Evolutionary conservation across 2,329 filamentous ascomycete species (phyloP).

Genomic region (Pyrenochaeta sp.): DNA sequence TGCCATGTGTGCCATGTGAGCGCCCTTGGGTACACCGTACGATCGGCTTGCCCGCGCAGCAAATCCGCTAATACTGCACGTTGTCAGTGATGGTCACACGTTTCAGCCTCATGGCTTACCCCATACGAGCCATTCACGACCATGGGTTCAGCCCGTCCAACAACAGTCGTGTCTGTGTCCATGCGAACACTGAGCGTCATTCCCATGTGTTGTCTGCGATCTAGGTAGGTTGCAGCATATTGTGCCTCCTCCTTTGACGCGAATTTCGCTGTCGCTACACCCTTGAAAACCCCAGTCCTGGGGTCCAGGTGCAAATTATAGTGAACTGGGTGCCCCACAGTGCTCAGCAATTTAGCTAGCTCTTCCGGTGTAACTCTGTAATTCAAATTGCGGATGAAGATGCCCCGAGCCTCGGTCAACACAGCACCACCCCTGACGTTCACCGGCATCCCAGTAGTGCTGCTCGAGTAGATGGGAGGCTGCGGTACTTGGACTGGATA

Average conservation of each 20-base stretch:
- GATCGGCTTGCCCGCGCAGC: neutral
- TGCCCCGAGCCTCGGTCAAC: constrained; percentile 48
- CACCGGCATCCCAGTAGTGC: constrained; percentile 44
- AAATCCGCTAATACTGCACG: constrained; percentile 17
- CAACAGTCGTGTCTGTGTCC: constrained; percentile 45
- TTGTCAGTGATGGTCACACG: constrained; percentile 14
- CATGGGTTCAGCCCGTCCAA: constrained; percentile 41
- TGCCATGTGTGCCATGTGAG: neutral
- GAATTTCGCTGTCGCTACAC: constrained; percentile 45
- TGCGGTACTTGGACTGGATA: constrained; percentile 30
- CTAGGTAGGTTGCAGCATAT: constrained; percentile 36
- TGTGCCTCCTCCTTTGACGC: constrained; percentile 41
- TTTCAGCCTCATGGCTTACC: constrained; percentile 19
- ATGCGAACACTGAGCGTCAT: constrained; percentile 45
- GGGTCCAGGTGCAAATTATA: constrained; percentile 36
- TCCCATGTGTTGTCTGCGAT: constrained; percentile 39
- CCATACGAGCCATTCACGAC: constrained; percentile 40
- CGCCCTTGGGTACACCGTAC: neutral
- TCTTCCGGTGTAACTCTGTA: constrained; percentile 37
- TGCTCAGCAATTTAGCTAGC: constrained; percentile 36
- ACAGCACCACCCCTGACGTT: constrained; percentile 48
- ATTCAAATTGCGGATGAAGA: constrained; percentile 47
- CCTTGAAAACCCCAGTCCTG: constrained; percentile 39
- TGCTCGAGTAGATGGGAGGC: constrained; percentile 40
- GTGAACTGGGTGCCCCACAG: constrained; percentile 34